Evolutionary conservation across 331 rosid species (phyloP).

Genomic region (Rosa hybrid): DNA sequence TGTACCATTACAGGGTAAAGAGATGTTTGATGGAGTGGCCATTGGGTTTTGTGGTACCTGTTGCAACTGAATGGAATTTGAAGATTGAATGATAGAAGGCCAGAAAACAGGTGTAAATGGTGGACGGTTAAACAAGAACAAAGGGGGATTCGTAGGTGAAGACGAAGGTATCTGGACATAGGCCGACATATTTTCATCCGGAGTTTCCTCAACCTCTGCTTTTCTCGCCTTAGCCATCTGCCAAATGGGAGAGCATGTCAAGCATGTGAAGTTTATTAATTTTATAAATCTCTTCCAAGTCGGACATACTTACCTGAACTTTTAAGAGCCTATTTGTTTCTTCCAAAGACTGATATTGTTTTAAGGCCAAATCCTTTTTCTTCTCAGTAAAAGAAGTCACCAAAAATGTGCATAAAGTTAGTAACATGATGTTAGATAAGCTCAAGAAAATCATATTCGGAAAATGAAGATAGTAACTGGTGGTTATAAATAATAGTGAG

Average conservation of each 20-base stretch:
- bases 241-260: conserved; percentile 38
- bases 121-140: conserved; percentile 58
- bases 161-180: conserved; percentile 42
- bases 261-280: not conserved
- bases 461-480: not conserved
- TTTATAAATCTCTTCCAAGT: conserved; percentile 16
- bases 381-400: conserved; percentile 40
- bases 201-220: conserved; percentile 46
- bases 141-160: conserved; percentile 48
- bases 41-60: conserved; percentile 43
- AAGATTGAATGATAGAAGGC: conserved; percentile 62
- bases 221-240: conserved; percentile 61
- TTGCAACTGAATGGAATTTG: conserved; percentile 49
- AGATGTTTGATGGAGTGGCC: conserved; percentile 47
- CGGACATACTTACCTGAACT: conserved; percentile 59
- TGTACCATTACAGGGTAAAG: conserved; percentile 45
- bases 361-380: conserved; percentile 80
- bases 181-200: conserved; percentile 37
- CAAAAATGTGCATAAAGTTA: conserved; percentile 28
- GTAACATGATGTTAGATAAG: conserved; percentile 3
- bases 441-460: conserved; percentile 12
- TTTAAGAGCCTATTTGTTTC: conserved; percentile 70
- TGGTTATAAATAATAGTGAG: not conserved
- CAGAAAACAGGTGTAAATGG: conserved; percentile 62
- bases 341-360: conserved; percentile 75